Base-by-base conservation (phyloP, 345 rosid species). In the Hypericum perforatum region DNA sequence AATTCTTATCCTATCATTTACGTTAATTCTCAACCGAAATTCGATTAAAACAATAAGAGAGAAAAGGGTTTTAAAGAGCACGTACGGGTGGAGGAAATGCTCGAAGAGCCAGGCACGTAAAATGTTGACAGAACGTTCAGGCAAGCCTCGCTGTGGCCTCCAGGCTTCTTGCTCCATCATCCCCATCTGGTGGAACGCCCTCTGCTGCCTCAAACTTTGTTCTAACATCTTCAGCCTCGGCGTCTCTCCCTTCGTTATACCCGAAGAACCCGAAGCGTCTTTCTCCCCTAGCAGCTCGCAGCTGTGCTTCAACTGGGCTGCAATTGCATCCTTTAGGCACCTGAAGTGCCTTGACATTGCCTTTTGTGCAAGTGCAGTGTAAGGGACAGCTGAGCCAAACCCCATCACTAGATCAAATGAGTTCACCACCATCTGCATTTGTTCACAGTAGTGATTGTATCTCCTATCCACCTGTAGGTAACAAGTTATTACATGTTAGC, bases 1-100 rank as follows among this genome's bases (percentile, higher is more conserved):
- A 46, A 10, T 13, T 14, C 14, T 13, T 13, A 16, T 14, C 50
- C 13, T 46, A 13, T 46, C 15, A 46, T 10, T n/a, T n/a, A 6
- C 13, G n/a, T n/a, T 6, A 11, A 7, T 45, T 11, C 11, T n/a
- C 12, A 11, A 0, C 12, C 5, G 16, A 12, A 8, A 0, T 2
- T 7, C 14, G 32, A 22, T 22, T 8, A 45, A 45, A 9, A 3
- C 3, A 8, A 1, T 4, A 22, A 22, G n/a, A 45, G 49, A 50
- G 45, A 39, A 14, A 43, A n/a, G n/a, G n/a, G n/a, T n/a, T n/a
- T n/a, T n/a, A n/a, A 39, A 41, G 52, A 6, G 13, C 42, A 77
- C 96, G 82, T 87, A 91, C 98, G 98, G 98, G 74, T 91, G 98
- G 51, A 91, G 92, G 65, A 91, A 91, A 76, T 91, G 98, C 71